Base-by-base conservation (phyloP, 179 eudicot species). In the Dionaea muscipula region DNA sequence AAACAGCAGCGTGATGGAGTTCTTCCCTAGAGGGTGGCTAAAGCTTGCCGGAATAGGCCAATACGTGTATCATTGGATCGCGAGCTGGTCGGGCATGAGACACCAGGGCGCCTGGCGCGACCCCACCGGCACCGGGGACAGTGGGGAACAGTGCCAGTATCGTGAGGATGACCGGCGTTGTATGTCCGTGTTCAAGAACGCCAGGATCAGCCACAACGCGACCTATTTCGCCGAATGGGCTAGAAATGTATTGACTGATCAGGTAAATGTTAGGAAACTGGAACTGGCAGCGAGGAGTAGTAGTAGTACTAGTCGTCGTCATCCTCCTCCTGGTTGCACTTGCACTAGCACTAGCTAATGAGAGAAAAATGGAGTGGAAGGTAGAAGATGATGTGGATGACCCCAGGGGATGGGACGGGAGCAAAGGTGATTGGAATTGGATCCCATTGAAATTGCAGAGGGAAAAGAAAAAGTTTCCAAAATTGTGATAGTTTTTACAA, bases 11-110 rank as follows among this genome's bases (percentile, higher is more conserved):
- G 88, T 85, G 0, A 71, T 88, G 84, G 96, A 88, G 53, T 79
- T 88, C 61, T 88, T 77, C 60, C 95, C 95, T 4, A 81, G 83
- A 54, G 97, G 97, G 0, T 89, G 97, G 97, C 64, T 83, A 10
- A 73, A 83, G 63, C 76, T 83, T 1, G 95, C 95, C 7, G 97
- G 97, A 0, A 83, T 83, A 1, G 95, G 97, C 36, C 95, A 89
- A 43, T 78, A 44, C 51, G 88, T 83, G 22, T 73, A 63, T 59
- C 82, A 64, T 18, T 81, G 86, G 93, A 54, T 89, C 0, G 80
- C 89, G 16, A 72, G 74, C 53, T 83, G 97, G 95, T 89, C 97
- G 0, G 97, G 93, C 23, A 85, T 89, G 97, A 68, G 17, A 20
- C 84, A 83, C 65, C 68, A 59, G 26, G 97, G 97, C 1, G 73